Conservation (phyloP, 1,284 basidiomycete genomes). For the Boletellus deceptivus region DNA sequence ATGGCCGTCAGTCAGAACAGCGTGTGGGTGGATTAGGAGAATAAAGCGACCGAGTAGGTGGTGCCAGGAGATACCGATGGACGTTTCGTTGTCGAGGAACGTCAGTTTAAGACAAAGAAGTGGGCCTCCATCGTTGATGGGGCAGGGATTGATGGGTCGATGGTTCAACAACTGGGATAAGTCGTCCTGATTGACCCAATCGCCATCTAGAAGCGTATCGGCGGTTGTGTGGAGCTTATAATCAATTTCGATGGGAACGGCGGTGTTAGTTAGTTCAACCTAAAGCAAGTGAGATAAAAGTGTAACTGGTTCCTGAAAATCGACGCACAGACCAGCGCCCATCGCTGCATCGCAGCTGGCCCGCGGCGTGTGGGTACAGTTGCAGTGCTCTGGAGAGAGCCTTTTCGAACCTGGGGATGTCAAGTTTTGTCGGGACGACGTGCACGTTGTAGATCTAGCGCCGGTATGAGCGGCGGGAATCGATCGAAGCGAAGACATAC, state of each 20-base stretch:
- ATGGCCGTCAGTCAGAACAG: slow-evolving; percentile 1
- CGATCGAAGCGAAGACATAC: slow-evolving; percentile 9
- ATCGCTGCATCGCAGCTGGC: slow-evolving; percentile 9
- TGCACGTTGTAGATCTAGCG: slow-evolving; percentile 30
- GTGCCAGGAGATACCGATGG: slow-evolving; percentile 36
- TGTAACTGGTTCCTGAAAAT: background rate
- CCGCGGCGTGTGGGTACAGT: background rate
- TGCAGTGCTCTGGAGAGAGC: background rate
- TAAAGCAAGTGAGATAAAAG: slow-evolving; percentile 6
- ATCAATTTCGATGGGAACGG: slow-evolving; percentile 17
- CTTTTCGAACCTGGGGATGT: slow-evolving; percentile 20
- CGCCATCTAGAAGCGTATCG: slow-evolving; percentile 13
- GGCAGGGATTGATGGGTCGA: slow-evolving; percentile 9
- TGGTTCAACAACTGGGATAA: slow-evolving; percentile 21
- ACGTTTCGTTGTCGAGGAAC: slow-evolving; percentile 8
- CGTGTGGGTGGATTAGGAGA: background rate
- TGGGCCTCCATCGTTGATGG: slow-evolving; percentile 18
- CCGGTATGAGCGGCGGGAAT: background rate
- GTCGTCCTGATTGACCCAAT: slow-evolving; percentile 30
- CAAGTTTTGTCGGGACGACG: slow-evolving; percentile 21
- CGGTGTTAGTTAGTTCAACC: slow-evolving; percentile 26
- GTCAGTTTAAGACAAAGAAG: slow-evolving; percentile 33
- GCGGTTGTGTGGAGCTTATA: slow-evolving; percentile 4
- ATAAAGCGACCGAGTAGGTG: slow-evolving; percentile 23
- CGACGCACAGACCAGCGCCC: slow-evolving; percentile 30